Base-by-base conservation (phyloP, 495 filamentous ascomycete genomes). In the Talaromyces ruber region DNA sequence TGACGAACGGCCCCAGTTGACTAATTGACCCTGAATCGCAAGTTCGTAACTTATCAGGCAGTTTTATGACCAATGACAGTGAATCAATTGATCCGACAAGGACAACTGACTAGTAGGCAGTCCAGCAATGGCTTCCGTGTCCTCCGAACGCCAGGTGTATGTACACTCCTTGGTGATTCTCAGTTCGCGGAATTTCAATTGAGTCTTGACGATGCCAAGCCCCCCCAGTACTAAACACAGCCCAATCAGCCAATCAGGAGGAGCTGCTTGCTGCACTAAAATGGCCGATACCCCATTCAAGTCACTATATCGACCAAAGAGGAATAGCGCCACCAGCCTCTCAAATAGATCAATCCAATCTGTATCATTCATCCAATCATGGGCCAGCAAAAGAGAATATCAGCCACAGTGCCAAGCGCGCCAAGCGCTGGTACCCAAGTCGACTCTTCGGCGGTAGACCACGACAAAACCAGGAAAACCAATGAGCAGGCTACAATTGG, bases 351-450 rank as follows among this genome's bases (percentile, higher is more conserved):
- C 43, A n/a, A 45, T 45, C 39, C 18, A 45, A 45, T n/a, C 39
- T 45, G 39, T 37, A 12, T 9, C 32, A 37, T 14, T 14, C 14
- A 39, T 7, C 43, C 43, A 47, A 47, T 9, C 43, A 22, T 6
- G 5, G 43, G 14, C 7, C n/a, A 14, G 16, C 6, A n/a, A 3
- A 29, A 29, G n/a, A 32, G 18, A 14, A 14, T 16, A 59, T 30
- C 18, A 59, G 58, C 58, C 58, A 59, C 58, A 59, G 24, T 45
- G 58, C 58, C 58, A 59, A 59, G 58, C 32, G 18, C 37, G 58
- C 25, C 39, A 29, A 58, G 28, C 29, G 29, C 16, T 24, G 12
- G 3, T 29, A 11, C 25, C 22, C 21, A 29, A 24, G 28, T 11
- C n/a, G 12, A 55, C 52, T n/a, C 11, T 6, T 18, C 52, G 52